Conservation (phyloP, 768 basidiomycete species). For the Ramaria sp. region DNA sequence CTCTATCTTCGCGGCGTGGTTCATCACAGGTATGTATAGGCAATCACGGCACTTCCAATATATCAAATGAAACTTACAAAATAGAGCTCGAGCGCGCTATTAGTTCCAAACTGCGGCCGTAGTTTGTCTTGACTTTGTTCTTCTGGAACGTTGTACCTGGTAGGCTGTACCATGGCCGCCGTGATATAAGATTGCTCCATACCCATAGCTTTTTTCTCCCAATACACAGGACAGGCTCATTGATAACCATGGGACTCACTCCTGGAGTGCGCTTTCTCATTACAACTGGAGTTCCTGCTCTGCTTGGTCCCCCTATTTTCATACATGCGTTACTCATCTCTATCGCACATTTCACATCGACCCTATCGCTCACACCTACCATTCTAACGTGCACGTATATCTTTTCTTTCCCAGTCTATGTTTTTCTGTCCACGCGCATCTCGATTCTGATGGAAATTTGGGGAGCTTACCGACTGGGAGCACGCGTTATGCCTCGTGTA, state of each 20-base stretch:
- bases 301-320: background rate
- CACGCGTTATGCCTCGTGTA: conserved; percentile 21
- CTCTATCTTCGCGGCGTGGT: too few relatives aligned
- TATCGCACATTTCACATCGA: background rate
- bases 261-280: conserved; percentile 4
- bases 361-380: background rate
- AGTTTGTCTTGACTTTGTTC: too few relatives aligned
- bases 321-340: background rate
- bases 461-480: conserved; percentile 11
- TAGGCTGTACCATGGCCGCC: too few relatives aligned
- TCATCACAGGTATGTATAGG: too few relatives aligned
- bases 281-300: background rate
- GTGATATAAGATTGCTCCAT: too few relatives aligned
- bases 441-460: background rate
- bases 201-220: too few relatives aligned
- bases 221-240: too few relatives aligned
- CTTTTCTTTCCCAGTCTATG: background rate
- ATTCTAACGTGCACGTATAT: background rate
- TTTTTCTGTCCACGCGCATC: background rate
- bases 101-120: too few relatives aligned
- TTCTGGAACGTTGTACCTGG: too few relatives aligned
- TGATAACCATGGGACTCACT: background rate
- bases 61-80: too few relatives aligned
- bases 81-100: too few relatives aligned
- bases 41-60: too few relatives aligned